Conservation (phyloP, 225 moss, liverwort and hornwort genomes). For the Bryoerythrophyllum caledonicum region DNA sequence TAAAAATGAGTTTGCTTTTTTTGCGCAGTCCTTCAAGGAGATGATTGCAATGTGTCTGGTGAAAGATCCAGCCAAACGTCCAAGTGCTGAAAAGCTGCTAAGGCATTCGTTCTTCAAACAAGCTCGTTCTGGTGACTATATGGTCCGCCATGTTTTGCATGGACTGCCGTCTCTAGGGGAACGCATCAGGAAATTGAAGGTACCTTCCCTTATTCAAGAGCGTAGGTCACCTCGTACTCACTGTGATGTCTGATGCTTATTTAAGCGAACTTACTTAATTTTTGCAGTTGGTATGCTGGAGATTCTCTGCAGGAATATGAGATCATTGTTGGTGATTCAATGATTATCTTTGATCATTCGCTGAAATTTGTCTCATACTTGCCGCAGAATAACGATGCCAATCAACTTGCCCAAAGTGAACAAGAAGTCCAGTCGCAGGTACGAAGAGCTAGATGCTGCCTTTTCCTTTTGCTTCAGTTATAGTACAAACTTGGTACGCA, state of each 20-base stretch:
- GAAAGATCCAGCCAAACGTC: slow-evolving; percentile 89
- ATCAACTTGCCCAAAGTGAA: slow-evolving; percentile 79
- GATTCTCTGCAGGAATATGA: background rate
- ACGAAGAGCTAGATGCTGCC: slow-evolving; percentile 2
- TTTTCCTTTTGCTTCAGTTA: slow-evolving; percentile 10
- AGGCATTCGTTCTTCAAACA: slow-evolving; percentile 95
- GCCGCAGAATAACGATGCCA: slow-evolving; percentile 76
- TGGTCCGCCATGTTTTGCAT: slow-evolving; percentile 69
- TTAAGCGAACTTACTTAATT: background rate
- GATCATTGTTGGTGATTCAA: slow-evolving; percentile 8
- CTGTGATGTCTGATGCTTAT: background rate
- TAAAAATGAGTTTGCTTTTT: slow-evolving; percentile 11
- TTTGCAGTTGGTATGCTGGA: background rate
- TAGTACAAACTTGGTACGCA: background rate
- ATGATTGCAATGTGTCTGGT: slow-evolving; percentile 99
- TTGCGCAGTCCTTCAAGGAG: slow-evolving; percentile 84
- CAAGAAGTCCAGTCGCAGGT: slow-evolving; percentile 92
- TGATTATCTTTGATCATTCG: slow-evolving; percentile 8
- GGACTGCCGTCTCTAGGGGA: slow-evolving; percentile 87
- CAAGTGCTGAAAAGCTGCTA: slow-evolving; percentile 80
- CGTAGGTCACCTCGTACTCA: slow-evolving; percentile 1
- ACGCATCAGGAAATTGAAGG: slow-evolving; percentile 84
- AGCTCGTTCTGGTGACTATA: slow-evolving; percentile 76
- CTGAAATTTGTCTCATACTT: slow-evolving; percentile 19
- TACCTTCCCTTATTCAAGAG: slow-evolving; percentile 23